Conservation (phyloP, 768 basidiomycete species). For the Russula sp. region DNA sequence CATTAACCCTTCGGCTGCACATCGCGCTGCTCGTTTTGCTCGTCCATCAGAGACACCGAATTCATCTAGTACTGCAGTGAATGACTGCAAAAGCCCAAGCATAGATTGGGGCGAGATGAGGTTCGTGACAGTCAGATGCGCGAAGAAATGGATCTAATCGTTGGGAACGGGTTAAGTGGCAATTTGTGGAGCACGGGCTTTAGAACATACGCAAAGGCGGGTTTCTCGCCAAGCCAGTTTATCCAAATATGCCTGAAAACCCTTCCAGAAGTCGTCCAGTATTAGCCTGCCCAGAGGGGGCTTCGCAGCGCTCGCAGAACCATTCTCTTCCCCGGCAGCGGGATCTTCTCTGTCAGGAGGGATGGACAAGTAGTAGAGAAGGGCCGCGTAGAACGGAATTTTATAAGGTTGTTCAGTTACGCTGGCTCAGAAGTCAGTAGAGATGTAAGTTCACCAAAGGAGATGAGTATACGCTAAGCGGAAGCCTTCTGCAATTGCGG, state of each 20-base stretch:
- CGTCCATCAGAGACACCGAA: constrained; percentile 84
- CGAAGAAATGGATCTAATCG: constrained; percentile 84
- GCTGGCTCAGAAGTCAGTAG: constrained; percentile 36
- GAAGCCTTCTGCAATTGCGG: constrained; percentile 66
- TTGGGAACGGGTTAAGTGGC: background rate
- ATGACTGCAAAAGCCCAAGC: constrained; percentile 73
- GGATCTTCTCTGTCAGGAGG: constrained; percentile 22
- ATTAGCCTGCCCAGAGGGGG: constrained; percentile 61
- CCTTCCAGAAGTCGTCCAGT: constrained; percentile 86
- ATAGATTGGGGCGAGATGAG: constrained; percentile 75
- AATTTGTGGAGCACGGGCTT: background rate
- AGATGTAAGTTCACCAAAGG: constrained; percentile 1
- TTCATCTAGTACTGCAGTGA: constrained; percentile 82
- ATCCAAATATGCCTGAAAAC: constrained; percentile 84
- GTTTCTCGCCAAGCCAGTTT: constrained; percentile 88
- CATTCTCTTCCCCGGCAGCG: constrained; percentile 34
- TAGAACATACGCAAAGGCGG: constrained; percentile 67
- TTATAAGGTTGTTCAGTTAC: constrained; percentile 93
- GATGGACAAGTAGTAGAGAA: constrained; percentile 65
- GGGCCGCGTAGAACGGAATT: constrained; percentile 80
- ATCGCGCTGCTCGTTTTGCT: constrained; percentile 72
- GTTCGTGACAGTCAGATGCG: constrained; percentile 72
- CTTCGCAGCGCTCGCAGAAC: constrained; percentile 25
- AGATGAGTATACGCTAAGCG: constrained; percentile 50
- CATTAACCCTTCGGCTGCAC: constrained; percentile 76